A percentile compares a stretch with the other conserved stretches of the same genome.
Conservation (phyloP, 1,284 basidiomycete genomes). For the Athelia psychrophila region DNA sequence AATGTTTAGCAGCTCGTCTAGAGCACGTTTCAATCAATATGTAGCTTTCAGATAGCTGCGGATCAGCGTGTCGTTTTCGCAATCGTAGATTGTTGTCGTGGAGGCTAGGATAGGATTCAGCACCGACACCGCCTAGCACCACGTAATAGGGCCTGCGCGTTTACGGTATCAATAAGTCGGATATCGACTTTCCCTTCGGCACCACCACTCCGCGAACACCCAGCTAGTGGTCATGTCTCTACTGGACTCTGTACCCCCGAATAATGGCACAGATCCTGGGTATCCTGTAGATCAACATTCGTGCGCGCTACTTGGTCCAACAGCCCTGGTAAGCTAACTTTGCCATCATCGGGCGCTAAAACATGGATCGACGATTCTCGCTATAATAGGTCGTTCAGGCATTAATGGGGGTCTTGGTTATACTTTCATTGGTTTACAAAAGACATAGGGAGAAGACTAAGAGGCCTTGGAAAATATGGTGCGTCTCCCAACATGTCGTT, state of each 20-base stretch:
- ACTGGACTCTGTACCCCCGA: neutral
- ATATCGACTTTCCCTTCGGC: too few species aligned
- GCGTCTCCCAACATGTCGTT: constrained; percentile 17
- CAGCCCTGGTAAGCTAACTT: constrained; percentile 51
- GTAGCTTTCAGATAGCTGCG: neutral
- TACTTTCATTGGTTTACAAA: constrained; percentile 85
- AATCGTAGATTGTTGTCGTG: constrained; percentile 1
- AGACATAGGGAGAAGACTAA: constrained; percentile 83
- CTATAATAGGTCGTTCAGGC: constrained; percentile 67
- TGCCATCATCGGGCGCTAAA: constrained; percentile 9
- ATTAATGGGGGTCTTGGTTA: constrained; percentile 86
- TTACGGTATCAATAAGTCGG: too few species aligned
- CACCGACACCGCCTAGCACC: neutral
- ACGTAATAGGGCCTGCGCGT: too few species aligned
- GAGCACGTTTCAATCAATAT: constrained; percentile 1
- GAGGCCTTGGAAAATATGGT: constrained; percentile 94
- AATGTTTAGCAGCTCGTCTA: constrained; percentile 7
- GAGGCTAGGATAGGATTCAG: neutral
- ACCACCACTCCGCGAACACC: too few species aligned
- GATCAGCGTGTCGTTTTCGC: neutral
- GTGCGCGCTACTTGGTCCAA: constrained; percentile 65
- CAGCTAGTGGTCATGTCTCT: neutral
- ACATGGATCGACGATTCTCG: constrained; percentile 11
- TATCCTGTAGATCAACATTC: constrained; percentile 56
- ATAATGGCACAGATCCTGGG: constrained; percentile 12